Evolutionary conservation across 768 basidiomycete genomes (phyloP), one percentile per base, ranked within the genome.

Genomic region (Trichaptum fuscoviolaceum): DNA sequence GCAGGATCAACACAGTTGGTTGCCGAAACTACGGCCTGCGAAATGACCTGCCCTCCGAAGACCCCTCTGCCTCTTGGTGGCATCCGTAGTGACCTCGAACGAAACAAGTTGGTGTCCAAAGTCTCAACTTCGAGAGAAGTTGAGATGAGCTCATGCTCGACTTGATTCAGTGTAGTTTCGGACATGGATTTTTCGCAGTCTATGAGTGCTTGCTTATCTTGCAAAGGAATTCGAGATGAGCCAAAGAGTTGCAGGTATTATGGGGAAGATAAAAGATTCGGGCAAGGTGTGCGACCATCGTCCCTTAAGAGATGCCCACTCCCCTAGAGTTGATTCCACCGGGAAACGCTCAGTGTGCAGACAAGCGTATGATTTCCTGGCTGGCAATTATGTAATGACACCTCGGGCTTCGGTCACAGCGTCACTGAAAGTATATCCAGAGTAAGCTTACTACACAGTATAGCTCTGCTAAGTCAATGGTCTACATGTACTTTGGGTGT

Each of bases 11-110:
- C 90, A 64, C 87, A 86, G 67, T 87, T 88, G 17, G 91, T 92
- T 0, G 93, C 93, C 1, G 91, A 84, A 15, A 92, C 89, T 30
- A 95, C 78, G 5, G 92, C 93, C 72, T 95, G 93, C 42, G 90
- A 92, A 69, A 95, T 93, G 66, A 95, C 93, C 76, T 94, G 92
- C 3, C 93, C 93, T 67, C 93, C 93, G 71, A 92, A 95, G 17
- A 92, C 92, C 18, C 92, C 92, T 62, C 93, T 81, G 18, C 84
- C 83, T 20, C 80, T 77, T 8, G 75, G 69, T 0, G 90, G 92
- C n/a, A 85, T 61, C 79, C 83, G 88, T 1, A 94, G 79, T 0
- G 85, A 86, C 71, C 88, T 91, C 1, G 91, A 93, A 20, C 92
- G 87, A 72, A 88, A 94, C 57, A 94, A 77, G 73, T 90, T 89